Base-by-base conservation (phyloP, 768 basidiomycete species). In the Pleurotus pulmonarius region DNA sequence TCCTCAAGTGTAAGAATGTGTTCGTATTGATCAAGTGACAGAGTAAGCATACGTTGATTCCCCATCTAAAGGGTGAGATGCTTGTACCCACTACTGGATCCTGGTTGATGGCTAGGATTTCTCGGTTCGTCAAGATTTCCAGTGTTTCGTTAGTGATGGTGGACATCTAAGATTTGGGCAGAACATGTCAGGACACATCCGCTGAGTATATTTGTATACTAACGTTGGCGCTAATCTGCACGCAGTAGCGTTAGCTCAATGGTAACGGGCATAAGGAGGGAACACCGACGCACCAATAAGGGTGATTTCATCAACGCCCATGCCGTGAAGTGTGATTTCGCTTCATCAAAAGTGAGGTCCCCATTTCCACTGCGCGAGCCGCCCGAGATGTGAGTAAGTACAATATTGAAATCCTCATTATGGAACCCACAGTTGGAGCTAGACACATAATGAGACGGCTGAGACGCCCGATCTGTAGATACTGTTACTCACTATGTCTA, bases 251-350 rank as follows among this genome's bases (percentile, higher is more conserved):
- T 59, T 51, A 29, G 29, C 45, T 29, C 5, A 5, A 25, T 22
- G 46, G 44, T 52, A 34, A 39, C 26, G 34, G 44, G 20, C 15
- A 47, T 39, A 6, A 25, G 38, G 4, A 34, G 40, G 45, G 51
- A 39, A 11, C 49, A 11, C 29, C 22, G 12, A 5, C 65, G 68
- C 25, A 75, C 73, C 57, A 88, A 65, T 24, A 88, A 75, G 2
- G 86, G 86, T 0, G 70, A 73, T 63, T 87, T 88, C 81, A 87
- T 79, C 26, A 88, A 67, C 37, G 84, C 84, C 86, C 87, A 88
- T 0, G 83, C 85, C 0, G 86, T 87, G 64, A 87, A 88, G 64
- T 88, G 86, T 2, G 84, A 76, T 65, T 87, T 87, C 22, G 78
- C 69, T 68, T 88, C 86, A 12, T 88, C 84, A 62, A 74, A 78